Conservation (phyloP, 176 grass and related monocot species). For the Triticum aestivum region DNA sequence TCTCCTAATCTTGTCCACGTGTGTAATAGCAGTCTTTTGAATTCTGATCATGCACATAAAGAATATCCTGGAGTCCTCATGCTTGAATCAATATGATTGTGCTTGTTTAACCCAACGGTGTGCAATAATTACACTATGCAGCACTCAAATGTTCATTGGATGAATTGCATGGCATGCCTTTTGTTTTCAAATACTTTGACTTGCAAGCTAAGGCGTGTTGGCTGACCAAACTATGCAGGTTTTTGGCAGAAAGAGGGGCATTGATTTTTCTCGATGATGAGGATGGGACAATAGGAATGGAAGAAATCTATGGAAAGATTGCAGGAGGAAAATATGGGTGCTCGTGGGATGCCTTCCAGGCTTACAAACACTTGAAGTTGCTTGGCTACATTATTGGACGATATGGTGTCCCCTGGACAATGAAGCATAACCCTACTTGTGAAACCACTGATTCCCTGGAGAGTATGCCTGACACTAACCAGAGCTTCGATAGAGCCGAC, state of each 20-base stretch:
- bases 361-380: constrained; percentile 83
- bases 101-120: neutral
- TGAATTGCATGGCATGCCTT: neutral
- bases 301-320: constrained; percentile 56
- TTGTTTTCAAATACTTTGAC: neutral
- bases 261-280: constrained; percentile 54
- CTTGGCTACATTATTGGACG: constrained; percentile 84
- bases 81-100: neutral
- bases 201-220: neutral
- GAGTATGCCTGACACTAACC: neutral
- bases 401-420: constrained; percentile 63
- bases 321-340: constrained; percentile 45
- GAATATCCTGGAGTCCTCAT: neutral
- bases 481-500: neutral
- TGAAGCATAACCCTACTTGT: constrained; percentile 35
- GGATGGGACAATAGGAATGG: constrained; percentile 33
- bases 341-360: constrained; percentile 58
- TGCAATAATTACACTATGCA: neutral
- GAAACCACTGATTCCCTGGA: neutral
- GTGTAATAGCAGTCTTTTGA: too few species aligned
- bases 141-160: neutral
- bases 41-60: too few species aligned
- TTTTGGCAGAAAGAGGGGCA: constrained; percentile 77
- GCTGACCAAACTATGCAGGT: constrained; percentile 46
- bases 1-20: too few species aligned